Conservation (phyloP, 148 eudicot species). For the Silene conica region DNA sequence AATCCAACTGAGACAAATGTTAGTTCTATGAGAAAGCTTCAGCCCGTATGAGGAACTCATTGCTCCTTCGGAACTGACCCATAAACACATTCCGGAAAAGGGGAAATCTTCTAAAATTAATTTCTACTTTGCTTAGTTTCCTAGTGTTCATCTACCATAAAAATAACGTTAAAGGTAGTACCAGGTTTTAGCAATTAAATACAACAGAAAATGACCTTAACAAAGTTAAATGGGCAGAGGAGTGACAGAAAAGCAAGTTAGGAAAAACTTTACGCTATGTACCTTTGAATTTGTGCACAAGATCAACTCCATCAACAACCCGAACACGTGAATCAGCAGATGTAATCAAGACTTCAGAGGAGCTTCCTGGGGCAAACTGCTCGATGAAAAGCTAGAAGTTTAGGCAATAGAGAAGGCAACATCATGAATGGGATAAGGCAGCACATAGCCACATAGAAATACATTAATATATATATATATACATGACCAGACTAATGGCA, state of each 20-base stretch:
- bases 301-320: constrained; percentile 70
- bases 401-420: background rate
- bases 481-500: background rate
- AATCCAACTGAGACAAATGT: background rate
- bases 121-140: no score
- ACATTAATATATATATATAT: background rate
- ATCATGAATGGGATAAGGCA: background rate
- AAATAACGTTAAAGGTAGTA: background rate
- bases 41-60: background rate
- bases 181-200: background rate
- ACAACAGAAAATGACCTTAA: background rate
- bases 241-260: constrained; percentile 1
- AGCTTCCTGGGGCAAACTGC: constrained; percentile 90
- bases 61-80: background rate
- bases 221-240: constrained; percentile 1
- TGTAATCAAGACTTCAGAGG: constrained; percentile 83
- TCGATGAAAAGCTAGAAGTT: constrained; percentile 22
- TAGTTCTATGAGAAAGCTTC: background rate
- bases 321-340: constrained; percentile 95
- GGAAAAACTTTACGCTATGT: background rate
- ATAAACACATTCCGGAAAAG: background rate
- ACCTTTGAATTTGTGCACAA: constrained; percentile 94
- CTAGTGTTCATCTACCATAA: background rate
- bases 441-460: no score
- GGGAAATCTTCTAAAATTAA: background rate